Evolutionary conservation across 75 land plant genomes (phyloP), one percentile per base, ranked within the genome.

Genomic region (Selaginella moellendorffii): DNA sequence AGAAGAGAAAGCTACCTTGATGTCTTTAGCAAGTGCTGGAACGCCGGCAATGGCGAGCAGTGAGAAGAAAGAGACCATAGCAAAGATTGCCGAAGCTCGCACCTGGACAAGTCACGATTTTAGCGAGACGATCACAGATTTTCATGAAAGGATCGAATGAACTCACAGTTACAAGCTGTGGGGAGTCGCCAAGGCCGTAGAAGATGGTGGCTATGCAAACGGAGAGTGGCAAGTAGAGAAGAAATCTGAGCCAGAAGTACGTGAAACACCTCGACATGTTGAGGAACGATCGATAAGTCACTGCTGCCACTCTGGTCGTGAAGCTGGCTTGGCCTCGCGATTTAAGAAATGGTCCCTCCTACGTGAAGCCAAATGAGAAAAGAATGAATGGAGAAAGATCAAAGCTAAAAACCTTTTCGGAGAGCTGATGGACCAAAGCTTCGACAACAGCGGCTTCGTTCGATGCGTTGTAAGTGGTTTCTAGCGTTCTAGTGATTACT

Each of bases 401-500:
- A n/a, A n/a, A n/a, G n/a, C n/a, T n/a, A 52, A 18, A 1, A 54
- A 82, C 92, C 88, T 74, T 82, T 28, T 85, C 77, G 21, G 81
- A 82, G 24, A 87, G 83, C 52, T 73, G 76, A 22, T 67, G 12
- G 2, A 87, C 87, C 77, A 82, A 77, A 29, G 82, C 71, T 64
- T 84, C 82, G 31, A 87, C 85, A 28, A 84, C 66, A 61, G 81
- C 71, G 67, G 83, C 85, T 64, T 85, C 92, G 23, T 66, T 65
- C 8, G 88, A 87, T 54, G 83, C 75, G 54, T 80, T 77, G 29
- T 79, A 87, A 20, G 85, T 82, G 5, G 85, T 80, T 71, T 85
- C 92, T 67, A 87, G 78, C 0, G 92, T 87, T 20, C 85, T 84
- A 21, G 84, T 80, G 25, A 87, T 81, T 29, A 85, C 92, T 64